These are phyloP conservation scores for Penstemon newberryi DNA, from an alignment of 257 asterid species.

Conservation along the genomic window DNA sequence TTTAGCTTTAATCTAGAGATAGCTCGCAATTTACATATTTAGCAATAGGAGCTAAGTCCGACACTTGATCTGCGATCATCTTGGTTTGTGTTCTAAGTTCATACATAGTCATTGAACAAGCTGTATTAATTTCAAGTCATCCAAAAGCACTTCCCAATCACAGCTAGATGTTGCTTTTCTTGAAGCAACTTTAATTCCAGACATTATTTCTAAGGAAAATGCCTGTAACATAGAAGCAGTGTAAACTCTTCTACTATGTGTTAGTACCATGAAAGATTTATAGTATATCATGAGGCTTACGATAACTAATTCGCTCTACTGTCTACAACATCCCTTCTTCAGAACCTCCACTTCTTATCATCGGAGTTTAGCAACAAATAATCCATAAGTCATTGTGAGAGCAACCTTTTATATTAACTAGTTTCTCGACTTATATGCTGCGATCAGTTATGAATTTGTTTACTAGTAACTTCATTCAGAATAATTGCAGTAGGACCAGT, in stretches of 20 bases:
- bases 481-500: constrained; percentile 4
- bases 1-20: neutral
- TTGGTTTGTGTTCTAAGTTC: constrained; percentile 12
- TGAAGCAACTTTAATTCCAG: neutral
- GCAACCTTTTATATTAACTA: neutral
- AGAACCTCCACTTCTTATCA: neutral
- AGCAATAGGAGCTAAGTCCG: constrained; percentile 3
- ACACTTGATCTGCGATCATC: neutral
- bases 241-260: neutral
- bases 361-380: neutral
- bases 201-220: neutral
- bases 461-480: no score
- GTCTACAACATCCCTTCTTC: neutral
- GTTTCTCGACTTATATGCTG: neutral
- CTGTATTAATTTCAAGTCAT: constrained; percentile 4
- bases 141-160: neutral
- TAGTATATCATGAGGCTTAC: neutral
- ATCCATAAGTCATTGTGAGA: neutral
- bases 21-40: neutral
- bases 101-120: neutral
- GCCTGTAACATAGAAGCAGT: neutral
- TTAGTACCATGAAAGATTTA: neutral
- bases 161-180: neutral
- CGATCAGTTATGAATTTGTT: neutral
- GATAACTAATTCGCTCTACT: neutral